phyloP scores from a whole-genome alignment of 2,329 filamentous ascomycete genomes.

The Xylariaceae sp. region DNA sequence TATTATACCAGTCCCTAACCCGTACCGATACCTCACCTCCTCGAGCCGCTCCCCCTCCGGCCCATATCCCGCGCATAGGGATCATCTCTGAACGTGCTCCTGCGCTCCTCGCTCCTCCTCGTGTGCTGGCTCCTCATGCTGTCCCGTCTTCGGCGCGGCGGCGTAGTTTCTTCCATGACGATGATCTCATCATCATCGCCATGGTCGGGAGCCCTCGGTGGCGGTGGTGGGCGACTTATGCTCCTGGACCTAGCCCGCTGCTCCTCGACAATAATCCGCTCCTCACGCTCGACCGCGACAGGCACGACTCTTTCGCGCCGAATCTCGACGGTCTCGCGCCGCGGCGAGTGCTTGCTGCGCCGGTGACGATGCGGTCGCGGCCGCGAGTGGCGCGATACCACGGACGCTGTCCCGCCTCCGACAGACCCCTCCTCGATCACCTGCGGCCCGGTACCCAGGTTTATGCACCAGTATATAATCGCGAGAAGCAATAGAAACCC shows the following conservation, averaged over 20 bases:
- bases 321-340: slow-evolving; percentile 40
- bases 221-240: slow-evolving; percentile 25
- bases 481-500: slow-evolving; percentile 39
- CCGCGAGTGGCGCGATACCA: slow-evolving; percentile 40
- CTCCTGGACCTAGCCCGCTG: slow-evolving; percentile 14
- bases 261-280: slow-evolving; percentile 43
- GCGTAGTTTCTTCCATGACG: slow-evolving; percentile 45
- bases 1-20: not conserved
- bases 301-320: slow-evolving; percentile 29
- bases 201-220: slow-evolving; percentile 26
- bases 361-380: slow-evolving; percentile 25
- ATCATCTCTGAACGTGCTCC: slow-evolving; percentile 40
- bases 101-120: slow-evolving; percentile 35
- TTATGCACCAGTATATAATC: slow-evolving; percentile 40
- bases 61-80: slow-evolving; percentile 42
- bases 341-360: slow-evolving; percentile 19
- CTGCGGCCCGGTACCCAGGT: slow-evolving; percentile 33
- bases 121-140: slow-evolving; percentile 34
- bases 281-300: slow-evolving; percentile 25
- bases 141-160: slow-evolving; percentile 36
- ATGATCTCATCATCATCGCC: slow-evolving; percentile 46
- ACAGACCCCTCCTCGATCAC: slow-evolving; percentile 42
- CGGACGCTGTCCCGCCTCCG: slow-evolving; percentile 36
- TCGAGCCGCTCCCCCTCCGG: slow-evolving; percentile 41
- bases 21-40: slow-evolving; percentile 31